Evolutionary conservation across 1,139 yeast genomes (phyloP).

Genomic region (Geotrichum candidum): DNA sequence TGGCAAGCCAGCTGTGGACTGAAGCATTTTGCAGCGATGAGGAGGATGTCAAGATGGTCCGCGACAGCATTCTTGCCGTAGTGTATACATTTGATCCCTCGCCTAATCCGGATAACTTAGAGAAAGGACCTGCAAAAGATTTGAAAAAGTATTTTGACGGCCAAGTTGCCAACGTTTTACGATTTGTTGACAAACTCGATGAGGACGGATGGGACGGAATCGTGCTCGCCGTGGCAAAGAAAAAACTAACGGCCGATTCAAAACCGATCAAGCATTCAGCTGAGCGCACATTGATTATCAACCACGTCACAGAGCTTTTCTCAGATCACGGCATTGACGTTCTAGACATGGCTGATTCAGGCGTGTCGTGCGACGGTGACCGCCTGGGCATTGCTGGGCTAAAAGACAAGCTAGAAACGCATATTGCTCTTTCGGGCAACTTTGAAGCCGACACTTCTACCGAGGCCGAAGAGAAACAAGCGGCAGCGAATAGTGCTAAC

Average conservation of each 20-base stretch:
- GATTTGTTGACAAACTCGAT: constrained; percentile 23
- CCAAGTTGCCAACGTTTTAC: constrained; percentile 19
- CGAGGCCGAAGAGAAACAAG: constrained; percentile 8
- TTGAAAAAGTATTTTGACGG: constrained; percentile 1
- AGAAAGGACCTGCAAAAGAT: neutral
- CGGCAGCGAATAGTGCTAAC: constrained; percentile 13
- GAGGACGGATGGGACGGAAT: constrained; percentile 30
- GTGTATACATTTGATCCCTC: constrained; percentile 15
- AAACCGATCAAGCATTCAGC: constrained; percentile 1
- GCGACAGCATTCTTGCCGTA: constrained; percentile 15
- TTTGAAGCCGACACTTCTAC: constrained; percentile 17
- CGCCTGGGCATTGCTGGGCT: constrained; percentile 26
- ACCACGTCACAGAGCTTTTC: constrained; percentile 22
- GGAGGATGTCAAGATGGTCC: constrained; percentile 16
- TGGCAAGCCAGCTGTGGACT: constrained; percentile 5
- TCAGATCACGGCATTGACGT: constrained; percentile 30
- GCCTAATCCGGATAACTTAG: neutral
- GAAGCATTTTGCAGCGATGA: constrained; percentile 14
- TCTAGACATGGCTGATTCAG: constrained; percentile 20
- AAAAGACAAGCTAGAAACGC: constrained; percentile 29
- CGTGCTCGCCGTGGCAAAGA: constrained; percentile 24
- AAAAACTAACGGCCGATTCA: constrained; percentile 7
- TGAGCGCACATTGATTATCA: constrained; percentile 12
- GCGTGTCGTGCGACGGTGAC: constrained; percentile 14
- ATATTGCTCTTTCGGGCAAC: constrained; percentile 15